A percentile compares a stretch with the other conserved stretches of the same genome.
phyloP scores from a whole-genome alignment of 139 green algal genomes.

The Coelastrella sp. region DNA sequence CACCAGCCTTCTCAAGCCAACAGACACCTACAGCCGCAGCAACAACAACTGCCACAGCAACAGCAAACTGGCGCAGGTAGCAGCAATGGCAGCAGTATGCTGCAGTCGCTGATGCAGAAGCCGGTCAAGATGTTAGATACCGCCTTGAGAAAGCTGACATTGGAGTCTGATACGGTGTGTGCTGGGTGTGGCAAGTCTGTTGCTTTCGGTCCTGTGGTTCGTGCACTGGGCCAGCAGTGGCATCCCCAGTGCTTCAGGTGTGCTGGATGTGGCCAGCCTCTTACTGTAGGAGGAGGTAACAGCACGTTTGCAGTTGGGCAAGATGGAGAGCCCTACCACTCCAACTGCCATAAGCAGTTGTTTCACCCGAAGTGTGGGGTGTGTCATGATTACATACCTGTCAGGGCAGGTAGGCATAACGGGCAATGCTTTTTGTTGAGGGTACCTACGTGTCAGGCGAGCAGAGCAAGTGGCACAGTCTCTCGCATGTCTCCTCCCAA shows the following conservation, averaged over 20 bases:
- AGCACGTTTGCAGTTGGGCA: conserved; percentile 20
- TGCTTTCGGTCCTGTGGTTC: conserved; percentile 30
- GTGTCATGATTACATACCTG: conserved; percentile 67
- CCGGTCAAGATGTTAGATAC: not conserved
- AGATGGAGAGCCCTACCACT: conserved; percentile 62
- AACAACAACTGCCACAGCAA: conserved; percentile 4
- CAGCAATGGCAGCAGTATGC: conserved; percentile 3
- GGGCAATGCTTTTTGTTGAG: no score
- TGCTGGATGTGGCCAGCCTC: conserved; percentile 59
- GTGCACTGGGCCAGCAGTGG: conserved; percentile 60
- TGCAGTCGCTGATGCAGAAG: conserved; percentile 14
- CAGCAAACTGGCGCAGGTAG: not conserved
- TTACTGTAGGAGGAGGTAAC: conserved; percentile 43
- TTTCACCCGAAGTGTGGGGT: conserved; percentile 75
- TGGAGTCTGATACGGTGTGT: conserved; percentile 36
- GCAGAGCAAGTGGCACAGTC: no score
- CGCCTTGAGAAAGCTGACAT: not conserved
- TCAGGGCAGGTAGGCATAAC: not conserved
- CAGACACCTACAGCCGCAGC: not conserved
- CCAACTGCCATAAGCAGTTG: conserved; percentile 57
- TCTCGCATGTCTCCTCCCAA: no score
- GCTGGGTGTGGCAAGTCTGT: conserved; percentile 54
- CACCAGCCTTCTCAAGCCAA: not conserved
- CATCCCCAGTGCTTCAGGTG: conserved; percentile 68
- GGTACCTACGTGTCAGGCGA: no score